phyloP scores from a whole-genome alignment of 495 filamentous ascomycete genomes.

The Neurospora terricola region DNA sequence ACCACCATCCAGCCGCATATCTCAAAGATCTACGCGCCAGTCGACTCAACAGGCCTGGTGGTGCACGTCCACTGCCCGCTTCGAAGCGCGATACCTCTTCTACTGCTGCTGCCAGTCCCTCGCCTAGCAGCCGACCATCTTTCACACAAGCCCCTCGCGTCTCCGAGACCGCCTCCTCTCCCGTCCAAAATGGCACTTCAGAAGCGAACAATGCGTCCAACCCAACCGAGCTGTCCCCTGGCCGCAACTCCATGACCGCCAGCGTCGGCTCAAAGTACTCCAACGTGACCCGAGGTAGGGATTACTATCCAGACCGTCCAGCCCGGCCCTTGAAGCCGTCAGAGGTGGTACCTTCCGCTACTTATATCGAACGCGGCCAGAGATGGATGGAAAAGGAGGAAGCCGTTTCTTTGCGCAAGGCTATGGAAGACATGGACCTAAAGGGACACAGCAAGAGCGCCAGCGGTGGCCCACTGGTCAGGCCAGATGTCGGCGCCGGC shows the following conservation, averaged over 20 bases:
- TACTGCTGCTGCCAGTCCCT: constrained; percentile 8
- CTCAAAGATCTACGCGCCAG: constrained; percentile 72
- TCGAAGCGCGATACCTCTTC: constrained; percentile 18
- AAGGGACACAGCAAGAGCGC: constrained; percentile 18
- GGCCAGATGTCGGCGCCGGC: not conserved
- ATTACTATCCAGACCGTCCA: constrained; percentile 34
- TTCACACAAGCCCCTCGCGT: constrained; percentile 27
- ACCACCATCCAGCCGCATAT: constrained; percentile 50
- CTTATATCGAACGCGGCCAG: constrained; percentile 70
- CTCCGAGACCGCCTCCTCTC: constrained; percentile 27
- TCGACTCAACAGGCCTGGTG: constrained; percentile 63
- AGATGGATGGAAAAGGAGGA: constrained; percentile 86
- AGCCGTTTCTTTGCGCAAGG: constrained; percentile 62
- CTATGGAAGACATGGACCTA: constrained; percentile 62
- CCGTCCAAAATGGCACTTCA: constrained; percentile 25
- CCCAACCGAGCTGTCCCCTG: not conserved
- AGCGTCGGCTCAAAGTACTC: constrained; percentile 36
- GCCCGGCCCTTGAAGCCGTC: constrained; percentile 35
- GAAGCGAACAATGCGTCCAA: constrained; percentile 10
- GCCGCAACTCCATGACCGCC: constrained; percentile 19
- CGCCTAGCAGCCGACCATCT: constrained; percentile 22
- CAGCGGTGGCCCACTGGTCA: constrained; percentile 5
- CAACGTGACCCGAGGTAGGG: constrained; percentile 23
- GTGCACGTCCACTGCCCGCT: constrained; percentile 66
- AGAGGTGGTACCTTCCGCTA: constrained; percentile 45